A percentile compares a stretch with the other conserved stretches of the same genome.
Conservation (phyloP, 345 rosid genomes). For the Microcos paniculata region DNA sequence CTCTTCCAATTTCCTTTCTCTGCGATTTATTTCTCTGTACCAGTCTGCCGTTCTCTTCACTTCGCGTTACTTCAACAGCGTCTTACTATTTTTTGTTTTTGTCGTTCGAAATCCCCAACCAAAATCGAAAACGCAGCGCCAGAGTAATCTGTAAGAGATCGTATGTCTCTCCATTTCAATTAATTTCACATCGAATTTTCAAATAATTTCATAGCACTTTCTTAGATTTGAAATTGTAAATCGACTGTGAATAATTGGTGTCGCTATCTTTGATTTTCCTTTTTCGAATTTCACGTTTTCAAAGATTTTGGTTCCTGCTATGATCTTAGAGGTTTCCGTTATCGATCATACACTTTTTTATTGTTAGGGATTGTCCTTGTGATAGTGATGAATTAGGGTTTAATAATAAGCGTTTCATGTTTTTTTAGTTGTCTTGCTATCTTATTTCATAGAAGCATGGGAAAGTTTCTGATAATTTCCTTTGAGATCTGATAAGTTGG, state of each 20-base stretch:
- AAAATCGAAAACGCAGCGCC: conserved; percentile 1
- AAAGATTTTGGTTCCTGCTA: neutral
- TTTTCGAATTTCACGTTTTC: neutral
- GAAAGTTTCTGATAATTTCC: neutral
- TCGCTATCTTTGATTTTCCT: neutral
- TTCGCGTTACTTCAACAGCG: neutral
- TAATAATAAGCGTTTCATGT: neutral
- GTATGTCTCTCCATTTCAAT: neutral
- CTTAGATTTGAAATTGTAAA: neutral
- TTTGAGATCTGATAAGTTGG: neutral
- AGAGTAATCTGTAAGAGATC: neutral
- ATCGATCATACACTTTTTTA: neutral
- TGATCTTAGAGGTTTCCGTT: neutral
- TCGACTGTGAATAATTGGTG: neutral
- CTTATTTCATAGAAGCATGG: neutral
- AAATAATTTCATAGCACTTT: neutral
- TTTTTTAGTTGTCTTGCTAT: neutral
- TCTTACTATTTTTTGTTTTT: too few species aligned
- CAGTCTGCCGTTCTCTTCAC: neutral
- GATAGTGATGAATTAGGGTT: neutral
- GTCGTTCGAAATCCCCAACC: neutral
- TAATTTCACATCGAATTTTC: neutral
- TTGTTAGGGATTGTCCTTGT: neutral
- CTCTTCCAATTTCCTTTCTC: neutral
- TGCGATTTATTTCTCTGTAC: neutral